Conservation (phyloP, 225 moss, liverwort and hornwort genomes). For the Ulota crispa region DNA sequence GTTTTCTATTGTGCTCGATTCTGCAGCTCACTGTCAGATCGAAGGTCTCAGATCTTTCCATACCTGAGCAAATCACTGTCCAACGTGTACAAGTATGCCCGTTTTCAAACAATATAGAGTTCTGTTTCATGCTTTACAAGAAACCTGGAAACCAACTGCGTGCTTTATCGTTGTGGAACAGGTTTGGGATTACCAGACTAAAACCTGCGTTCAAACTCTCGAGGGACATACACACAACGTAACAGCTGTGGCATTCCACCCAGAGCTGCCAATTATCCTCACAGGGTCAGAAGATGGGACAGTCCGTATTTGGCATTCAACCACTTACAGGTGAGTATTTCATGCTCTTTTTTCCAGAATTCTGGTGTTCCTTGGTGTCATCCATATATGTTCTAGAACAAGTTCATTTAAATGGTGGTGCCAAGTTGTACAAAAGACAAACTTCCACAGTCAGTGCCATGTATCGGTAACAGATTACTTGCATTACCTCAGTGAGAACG, state of each 20-base stretch:
- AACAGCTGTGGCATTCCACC: constrained; percentile 84
- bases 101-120: not conserved
- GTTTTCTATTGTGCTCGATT: not conserved
- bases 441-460: not conserved
- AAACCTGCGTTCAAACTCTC: constrained; percentile 90
- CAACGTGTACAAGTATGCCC: not conserved
- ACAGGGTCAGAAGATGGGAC: constrained; percentile 95
- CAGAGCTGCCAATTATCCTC: constrained; percentile 83
- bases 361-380: not conserved
- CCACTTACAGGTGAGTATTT: constrained; percentile 65
- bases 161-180: constrained; percentile 31
- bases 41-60: not conserved
- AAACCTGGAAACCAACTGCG: not conserved
- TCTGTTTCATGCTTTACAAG: not conserved
- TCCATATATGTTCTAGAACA: not conserved
- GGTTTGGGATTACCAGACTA: constrained; percentile 96
- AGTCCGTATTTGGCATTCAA: constrained; percentile 90
- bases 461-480: not conserved
- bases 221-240: constrained; percentile 91
- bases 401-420: not conserved
- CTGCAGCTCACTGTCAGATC: not conserved
- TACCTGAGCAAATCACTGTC: not conserved
- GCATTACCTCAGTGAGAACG: not conserved
- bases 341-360: not conserved
- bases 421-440: not conserved